These are phyloP conservation scores for Paramyrothecium sp. DNA, from an alignment of 2,329 filamentous ascomycete species.

Conservation along the genomic window DNA sequence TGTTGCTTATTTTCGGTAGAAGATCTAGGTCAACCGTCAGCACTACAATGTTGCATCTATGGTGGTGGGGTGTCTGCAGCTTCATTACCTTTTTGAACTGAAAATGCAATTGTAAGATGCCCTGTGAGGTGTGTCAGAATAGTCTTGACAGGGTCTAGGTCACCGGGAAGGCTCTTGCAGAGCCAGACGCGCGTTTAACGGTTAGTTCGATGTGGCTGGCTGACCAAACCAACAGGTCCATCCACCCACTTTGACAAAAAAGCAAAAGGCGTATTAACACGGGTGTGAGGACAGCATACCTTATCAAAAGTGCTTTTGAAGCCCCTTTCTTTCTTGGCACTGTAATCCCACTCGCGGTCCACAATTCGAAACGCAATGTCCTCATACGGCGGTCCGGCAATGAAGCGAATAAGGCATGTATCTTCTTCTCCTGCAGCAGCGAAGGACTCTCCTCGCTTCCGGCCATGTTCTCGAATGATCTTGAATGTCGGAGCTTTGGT, in stretches of 20 bases:
- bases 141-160: constrained; percentile 10
- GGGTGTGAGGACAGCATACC: constrained; percentile 50
- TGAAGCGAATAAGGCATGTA: constrained; percentile 93
- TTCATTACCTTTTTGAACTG: constrained; percentile 90
- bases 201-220: constrained; percentile 10
- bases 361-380: constrained; percentile 97
- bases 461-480: constrained; percentile 89
- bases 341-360: constrained; percentile 99
- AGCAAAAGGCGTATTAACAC: neutral
- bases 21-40: constrained; percentile 42
- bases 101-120: constrained; percentile 94
- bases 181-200: constrained; percentile 5
- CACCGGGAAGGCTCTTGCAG: neutral
- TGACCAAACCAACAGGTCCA: constrained; percentile 8
- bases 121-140: constrained; percentile 48
- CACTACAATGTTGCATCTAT: constrained; percentile 3
- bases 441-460: constrained; percentile 86
- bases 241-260: constrained; percentile 6
- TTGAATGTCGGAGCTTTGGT: constrained; percentile 92
- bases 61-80: neutral
- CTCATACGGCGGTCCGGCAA: constrained; percentile 92
- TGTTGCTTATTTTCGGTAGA: constrained; percentile 50
- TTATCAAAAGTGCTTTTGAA: constrained; percentile 98
- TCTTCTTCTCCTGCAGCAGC: constrained; percentile 94
- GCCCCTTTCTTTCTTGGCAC: constrained; percentile 88